A percentile compares a stretch with the other conserved stretches of the same genome.
Evolutionary conservation across 1,284 basidiomycete genomes (phyloP).

Genomic region (Athelia psychrophila): DNA sequence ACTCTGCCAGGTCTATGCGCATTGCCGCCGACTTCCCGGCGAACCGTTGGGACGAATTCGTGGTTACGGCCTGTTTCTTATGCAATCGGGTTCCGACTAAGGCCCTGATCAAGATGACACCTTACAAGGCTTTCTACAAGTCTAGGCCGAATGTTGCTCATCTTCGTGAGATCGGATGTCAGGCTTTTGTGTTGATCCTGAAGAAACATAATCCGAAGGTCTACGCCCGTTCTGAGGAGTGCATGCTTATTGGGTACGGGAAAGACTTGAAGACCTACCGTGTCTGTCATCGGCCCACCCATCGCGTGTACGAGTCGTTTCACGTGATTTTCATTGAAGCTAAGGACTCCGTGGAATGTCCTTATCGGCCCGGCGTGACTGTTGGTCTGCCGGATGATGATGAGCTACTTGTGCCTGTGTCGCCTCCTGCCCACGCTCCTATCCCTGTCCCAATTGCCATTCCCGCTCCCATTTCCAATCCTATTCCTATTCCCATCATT

Average conservation of each 20-base stretch:
- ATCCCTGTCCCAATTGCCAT: neutral
- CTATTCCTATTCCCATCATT: too few species aligned
- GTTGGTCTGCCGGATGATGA: neutral
- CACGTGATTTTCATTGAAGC: conserved; percentile 30
- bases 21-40: conserved; percentile 12
- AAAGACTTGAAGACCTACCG: conserved; percentile 28
- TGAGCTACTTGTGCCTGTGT: neutral
- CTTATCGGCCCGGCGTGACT: neutral
- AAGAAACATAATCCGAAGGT: conserved; percentile 25
- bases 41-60: conserved; percentile 26
- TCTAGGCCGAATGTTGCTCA: conserved; percentile 12
- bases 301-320: conserved; percentile 19
- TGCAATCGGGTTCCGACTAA: conserved; percentile 4
- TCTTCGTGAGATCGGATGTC: conserved; percentile 18
- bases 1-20: conserved; percentile 21
- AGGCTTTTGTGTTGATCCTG: conserved; percentile 12
- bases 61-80: conserved; percentile 6
- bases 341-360: neutral
- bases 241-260: conserved; percentile 31
- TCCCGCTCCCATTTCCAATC: neutral
- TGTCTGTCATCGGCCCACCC: conserved; percentile 20
- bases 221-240: conserved; percentile 23
- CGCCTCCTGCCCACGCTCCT: neutral
- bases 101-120: conserved; percentile 7
- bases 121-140: conserved; percentile 13